Base-by-base conservation (phyloP, 1,139 yeast species). In the Casaregolazyma suthepensis region DNA sequence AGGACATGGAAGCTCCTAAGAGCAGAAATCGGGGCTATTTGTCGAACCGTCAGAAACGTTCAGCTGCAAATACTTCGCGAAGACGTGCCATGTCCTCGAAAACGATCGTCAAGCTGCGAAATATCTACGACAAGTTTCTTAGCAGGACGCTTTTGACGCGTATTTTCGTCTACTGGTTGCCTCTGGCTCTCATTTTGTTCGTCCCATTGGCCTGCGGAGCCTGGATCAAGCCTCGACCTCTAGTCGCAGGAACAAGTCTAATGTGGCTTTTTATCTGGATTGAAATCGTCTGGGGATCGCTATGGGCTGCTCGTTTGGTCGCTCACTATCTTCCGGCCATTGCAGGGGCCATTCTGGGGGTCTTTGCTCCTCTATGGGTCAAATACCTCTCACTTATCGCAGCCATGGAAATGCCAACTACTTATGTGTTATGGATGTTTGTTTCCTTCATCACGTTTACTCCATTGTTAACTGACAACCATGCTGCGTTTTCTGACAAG, bases 231-330 rank as follows among this genome's bases (percentile, higher is more conserved):
- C 64, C 61, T 1, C 56, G 60, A 15, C 69, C 69, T 4, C 17
- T 56, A 13, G 55, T 72, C 6, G 76, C 75, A 35, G 60, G 65
- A 18, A 67, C 70, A 17, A 63, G 70, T 1, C 62, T 72, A 19
- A 62, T 68, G 66, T 72, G 75, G 75, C 56, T 72, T 19, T 72
- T 72, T 53, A 70, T 72, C 46, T 72, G 76, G 76, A 60, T 71
- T n/a, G 76, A 72, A 55, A 66, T 72, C 31, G 71, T 66, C 23
- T 72, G 76, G 76, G 73, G 67, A n/a, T 60, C 73, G 5, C 58
- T 71, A 44, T 71, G 69, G 66, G 57, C 71, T n/a, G 61, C 70
- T 13, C 61, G 71, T 23, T 57, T 71, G 5, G 57, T 70, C 18
- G 70, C 75, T 13, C 71, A 65, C 53, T 57, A 67, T 51, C 53